phyloP scores from a whole-genome alignment of 768 basidiomycete species.

The Kwoniella newhampshirensis region DNA sequence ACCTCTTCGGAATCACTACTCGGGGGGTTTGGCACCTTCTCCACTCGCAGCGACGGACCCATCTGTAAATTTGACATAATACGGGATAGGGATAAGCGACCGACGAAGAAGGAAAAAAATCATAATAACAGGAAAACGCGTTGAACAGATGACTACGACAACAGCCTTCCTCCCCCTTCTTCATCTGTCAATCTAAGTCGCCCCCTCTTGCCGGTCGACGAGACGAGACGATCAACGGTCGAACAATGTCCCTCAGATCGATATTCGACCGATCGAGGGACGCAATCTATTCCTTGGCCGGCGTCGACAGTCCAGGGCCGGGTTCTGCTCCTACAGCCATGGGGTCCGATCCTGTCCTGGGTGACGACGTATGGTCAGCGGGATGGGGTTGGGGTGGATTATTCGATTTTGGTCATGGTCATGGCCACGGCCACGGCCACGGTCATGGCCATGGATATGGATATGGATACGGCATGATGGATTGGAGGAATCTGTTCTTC shows the following conservation, averaged over 20 bases:
- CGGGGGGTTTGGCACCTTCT: too few relatives aligned
- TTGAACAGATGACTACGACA: too few relatives aligned
- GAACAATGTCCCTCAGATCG: constrained; percentile 22
- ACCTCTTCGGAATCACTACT: too few relatives aligned
- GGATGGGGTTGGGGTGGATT: constrained; percentile 16
- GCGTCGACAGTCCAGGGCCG: constrained; percentile 1
- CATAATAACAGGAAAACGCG: too few relatives aligned
- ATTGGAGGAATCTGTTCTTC: constrained; percentile 38
- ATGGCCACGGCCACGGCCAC: constrained; percentile 8
- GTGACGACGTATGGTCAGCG: constrained; percentile 1
- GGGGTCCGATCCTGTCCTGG: constrained; percentile 14
- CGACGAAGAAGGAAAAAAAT: too few relatives aligned
- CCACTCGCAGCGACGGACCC: too few relatives aligned
- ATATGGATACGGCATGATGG: constrained; percentile 17
- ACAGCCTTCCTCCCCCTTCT: too few relatives aligned
- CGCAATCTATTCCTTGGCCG: constrained; percentile 18
- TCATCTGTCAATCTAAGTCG: too few relatives aligned
- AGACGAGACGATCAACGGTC: too few relatives aligned
- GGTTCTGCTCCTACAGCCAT: constrained; percentile 1
- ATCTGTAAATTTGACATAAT: too few relatives aligned
- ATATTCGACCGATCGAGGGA: constrained; percentile 17
- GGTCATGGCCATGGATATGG: constrained; percentile 9
- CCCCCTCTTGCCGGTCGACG: too few relatives aligned
- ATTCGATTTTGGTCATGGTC: constrained; percentile 13
- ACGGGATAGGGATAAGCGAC: too few relatives aligned